Evolutionary conservation across 345 rosid genomes (phyloP), one percentile per base, ranked within the genome.

Genomic region (Eucalyptus cladocalyx): DNA sequence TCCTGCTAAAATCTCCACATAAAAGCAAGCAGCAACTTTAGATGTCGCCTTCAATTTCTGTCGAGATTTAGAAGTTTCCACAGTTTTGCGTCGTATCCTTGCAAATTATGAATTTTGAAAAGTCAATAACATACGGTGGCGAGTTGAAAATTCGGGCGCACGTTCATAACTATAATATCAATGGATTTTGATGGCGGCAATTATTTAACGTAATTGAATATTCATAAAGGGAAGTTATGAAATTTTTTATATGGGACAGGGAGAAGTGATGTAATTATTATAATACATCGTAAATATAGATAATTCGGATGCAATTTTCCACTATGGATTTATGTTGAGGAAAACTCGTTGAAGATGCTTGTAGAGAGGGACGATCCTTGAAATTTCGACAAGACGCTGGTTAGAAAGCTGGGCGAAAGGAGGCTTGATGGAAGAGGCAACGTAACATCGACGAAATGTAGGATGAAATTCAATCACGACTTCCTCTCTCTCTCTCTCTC

Each of bases 121-220:
- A 72, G 45, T 37, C 81, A 37, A 67, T 67, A 67, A 1, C 9
- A 32, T 32, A 17, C 1, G 7, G 2, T 30, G 5, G 19, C 37
- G 3, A 8, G 6, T 32, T 34, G 24, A 18, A 34, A 6, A 69
- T 72, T 19, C 2, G 0, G 6, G 6, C 11, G 16, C 28, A 6
- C 43, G 1, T 10, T 6, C 2, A 2, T 19, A 19, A 72, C 1
- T 5, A 37, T 72, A 10, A 72, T 37, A 10, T 3, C 1, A 3
- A 37, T 19, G 15, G 4, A 4, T 8, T 6, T 72, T 3, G 14
- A 19, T 37, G 5, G 2, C 2, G 9, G 9, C 3, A 2, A 34
- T 37, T 72, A 37, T 10, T 34, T 7, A 37, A 6, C 19, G 28
- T 37, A 40, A 37, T 76, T 21, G 47, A 13, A 76, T 37, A 37